Base-by-base conservation (phyloP, 1,284 basidiomycete species). In the Ceratobasidium sp. region DNA sequence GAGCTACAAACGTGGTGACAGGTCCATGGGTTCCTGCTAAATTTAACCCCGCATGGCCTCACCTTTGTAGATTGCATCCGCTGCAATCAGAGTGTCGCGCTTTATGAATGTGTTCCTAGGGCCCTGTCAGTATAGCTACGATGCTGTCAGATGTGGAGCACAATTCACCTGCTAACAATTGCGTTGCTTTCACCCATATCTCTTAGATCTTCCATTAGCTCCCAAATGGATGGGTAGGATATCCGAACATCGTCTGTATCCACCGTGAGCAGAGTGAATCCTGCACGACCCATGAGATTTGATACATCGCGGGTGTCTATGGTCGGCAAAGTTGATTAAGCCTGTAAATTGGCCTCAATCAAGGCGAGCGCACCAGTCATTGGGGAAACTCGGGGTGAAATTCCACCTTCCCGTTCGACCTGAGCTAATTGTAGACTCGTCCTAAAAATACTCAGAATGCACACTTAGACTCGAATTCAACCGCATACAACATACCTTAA, bases 101-200 rank as follows among this genome's bases (percentile, higher is more conserved):
- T 86, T 85, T 47, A 99, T 81, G 71, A 84, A 82, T 68, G 33
- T 89, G 83, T 68, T 90, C 91, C 69, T 62, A 70, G 29, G 36
- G 49, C 7, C 53, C 14, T 47, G 16, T 44, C 33, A 50, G 8
- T 4, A 33, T 30, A 29, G 44, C 6, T 11, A 6, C 33, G 54
- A 14, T 52, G 46, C 46, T 47, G 50, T 60, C 29, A 50, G 7
- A 1, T n/a, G n/a, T n/a, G 19, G 1, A 25, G 23, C 8, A 25
- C 23, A 7, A 77, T 79, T 47, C 72, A 90, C 86, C 93, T 82
- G 73, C 89, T 91, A 59, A 95, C 80, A 39, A 97, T 86, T 3
- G 95, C 93, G 76, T 98, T 99, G 67, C 86, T 88, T 78, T 99
- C 97, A 52, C 97, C 97, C 97, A 99, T 99, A 76, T 93, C 89